These are phyloP conservation scores for Alternaria sp. DNA, from an alignment of 2,329 filamentous ascomycete genomes.

Conservation along the genomic window DNA sequence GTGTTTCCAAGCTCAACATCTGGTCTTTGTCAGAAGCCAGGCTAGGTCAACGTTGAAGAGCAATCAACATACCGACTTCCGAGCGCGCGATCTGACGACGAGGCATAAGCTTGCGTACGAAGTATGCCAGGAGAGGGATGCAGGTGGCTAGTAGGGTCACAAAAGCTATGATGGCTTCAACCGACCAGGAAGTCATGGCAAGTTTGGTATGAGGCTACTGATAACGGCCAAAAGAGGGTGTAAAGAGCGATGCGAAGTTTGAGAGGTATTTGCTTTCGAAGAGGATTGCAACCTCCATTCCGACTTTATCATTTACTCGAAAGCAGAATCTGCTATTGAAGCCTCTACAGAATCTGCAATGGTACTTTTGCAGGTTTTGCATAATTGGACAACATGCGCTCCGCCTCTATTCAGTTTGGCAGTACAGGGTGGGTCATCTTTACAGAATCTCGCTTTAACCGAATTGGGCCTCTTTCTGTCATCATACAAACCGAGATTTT, in stretches of 20 bases:
- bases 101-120: not conserved
- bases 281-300: not conserved
- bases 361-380: not conserved
- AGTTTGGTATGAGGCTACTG: not conserved
- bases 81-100: not conserved
- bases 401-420: not conserved
- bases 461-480: rapidly evolving
- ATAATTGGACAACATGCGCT: not conserved
- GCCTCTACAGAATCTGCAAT: not conserved
- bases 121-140: not conserved
- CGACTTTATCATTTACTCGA: not conserved
- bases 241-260: no score
- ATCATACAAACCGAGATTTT: not conserved
- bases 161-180: not conserved
- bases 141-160: not conserved
- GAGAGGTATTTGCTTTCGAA: no score
- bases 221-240: not conserved
- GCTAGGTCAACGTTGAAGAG: not conserved
- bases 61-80: not conserved
- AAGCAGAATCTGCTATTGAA: not conserved
- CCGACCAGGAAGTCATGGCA: not conserved
- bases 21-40: not conserved
- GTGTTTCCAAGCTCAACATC: not conserved
- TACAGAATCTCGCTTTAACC: not conserved
- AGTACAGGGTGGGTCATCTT: not conserved